These are phyloP conservation scores for Nematodospora valgi DNA, from an alignment of 805 yeast genomes.

Conservation along the genomic window DNA sequence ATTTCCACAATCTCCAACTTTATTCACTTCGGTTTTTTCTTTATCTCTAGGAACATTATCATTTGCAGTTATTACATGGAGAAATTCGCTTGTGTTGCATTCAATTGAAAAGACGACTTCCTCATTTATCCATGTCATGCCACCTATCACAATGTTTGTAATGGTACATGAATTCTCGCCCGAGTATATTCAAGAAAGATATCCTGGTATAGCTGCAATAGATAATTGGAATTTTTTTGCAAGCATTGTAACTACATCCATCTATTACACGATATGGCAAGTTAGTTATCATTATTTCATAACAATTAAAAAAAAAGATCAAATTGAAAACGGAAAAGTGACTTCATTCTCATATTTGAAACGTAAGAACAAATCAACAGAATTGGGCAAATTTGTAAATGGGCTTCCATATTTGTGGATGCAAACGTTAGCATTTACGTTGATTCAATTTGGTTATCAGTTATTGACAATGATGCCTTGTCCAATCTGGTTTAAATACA, in stretches of 20 bases:
- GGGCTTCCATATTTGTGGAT: conserved; percentile 73
- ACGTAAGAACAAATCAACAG: conserved; percentile 59
- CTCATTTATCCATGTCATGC: conserved; percentile 85
- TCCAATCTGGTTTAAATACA: conserved; percentile 80
- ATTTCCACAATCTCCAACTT: conserved; percentile 66
- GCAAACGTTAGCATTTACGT: conserved; percentile 83
- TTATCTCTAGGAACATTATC: conserved; percentile 85
- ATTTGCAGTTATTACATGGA: conserved; percentile 94
- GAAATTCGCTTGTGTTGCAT: conserved; percentile 88
- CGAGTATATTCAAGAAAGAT: conserved; percentile 52
- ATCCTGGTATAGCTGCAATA: conserved; percentile 75
- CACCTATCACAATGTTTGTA: conserved; percentile 83
- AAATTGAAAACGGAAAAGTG: conserved; percentile 80
- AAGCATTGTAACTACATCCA: conserved; percentile 74
- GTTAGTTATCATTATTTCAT: conserved; percentile 86
- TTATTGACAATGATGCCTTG: conserved; percentile 82
- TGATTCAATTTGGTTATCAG: conserved; percentile 86
- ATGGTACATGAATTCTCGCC: conserved; percentile 73
- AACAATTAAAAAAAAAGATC: conserved; percentile 71
- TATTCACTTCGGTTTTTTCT: conserved; percentile 82
- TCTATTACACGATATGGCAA: conserved; percentile 89
- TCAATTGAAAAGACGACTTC: conserved; percentile 90
- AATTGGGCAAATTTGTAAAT: conserved; percentile 75
- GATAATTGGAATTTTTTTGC: conserved; percentile 64
- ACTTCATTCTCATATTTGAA: conserved; percentile 87